Evolutionary conservation across 371 early-diverging fungal species (phyloP), one percentile per base, ranked within the genome.

Genomic region (Mucor saturninus): DNA sequence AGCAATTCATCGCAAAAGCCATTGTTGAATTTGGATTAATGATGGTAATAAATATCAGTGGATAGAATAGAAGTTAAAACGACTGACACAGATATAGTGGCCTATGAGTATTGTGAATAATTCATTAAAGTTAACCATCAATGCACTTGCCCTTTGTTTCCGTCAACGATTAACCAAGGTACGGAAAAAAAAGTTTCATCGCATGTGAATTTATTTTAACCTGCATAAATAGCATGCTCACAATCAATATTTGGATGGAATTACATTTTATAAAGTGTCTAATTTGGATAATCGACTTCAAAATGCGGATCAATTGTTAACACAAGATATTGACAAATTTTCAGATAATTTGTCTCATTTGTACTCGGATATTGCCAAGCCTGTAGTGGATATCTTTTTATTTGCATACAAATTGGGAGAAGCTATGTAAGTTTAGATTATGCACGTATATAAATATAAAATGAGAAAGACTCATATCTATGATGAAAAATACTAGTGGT

Each of bases 281-380:
- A 90, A 92, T 62, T 72, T 94, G 21, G 95, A 91, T 64, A 83
- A 85, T 42, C 82, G 94, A 60, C 84, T 93, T 56, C 86, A 91
- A 56, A 93, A 94, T 62, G 88, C 90, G 3, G 95, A 94, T 79
- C 95, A 94, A 71, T 76, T 92, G 10, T 68, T 94, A 58, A 93
- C 95, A 1, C 91, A 94, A 74, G 94, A 94, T 67, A 91, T 94
- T 66, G 94, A 93, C 71, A 91, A 93, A 68, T 93, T 94, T 62
- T 83, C 91, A 35, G 89, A 84, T 43, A 91, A 86, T 69, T 77
- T 89, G 54, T 88, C 88, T 39, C 86, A 89, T 61, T 70, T 94
- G 54, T 89, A 92, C 71, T 89, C 92, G 6, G 92, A 92, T 68
- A 88, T 93, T 56, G 87, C 91, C 40, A 94, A 94, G 59, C 94